These are phyloP conservation scores for Phytophthora tubulina DNA, from an alignment of 352 stramenopile genomes.

Conservation along the genomic window DNA sequence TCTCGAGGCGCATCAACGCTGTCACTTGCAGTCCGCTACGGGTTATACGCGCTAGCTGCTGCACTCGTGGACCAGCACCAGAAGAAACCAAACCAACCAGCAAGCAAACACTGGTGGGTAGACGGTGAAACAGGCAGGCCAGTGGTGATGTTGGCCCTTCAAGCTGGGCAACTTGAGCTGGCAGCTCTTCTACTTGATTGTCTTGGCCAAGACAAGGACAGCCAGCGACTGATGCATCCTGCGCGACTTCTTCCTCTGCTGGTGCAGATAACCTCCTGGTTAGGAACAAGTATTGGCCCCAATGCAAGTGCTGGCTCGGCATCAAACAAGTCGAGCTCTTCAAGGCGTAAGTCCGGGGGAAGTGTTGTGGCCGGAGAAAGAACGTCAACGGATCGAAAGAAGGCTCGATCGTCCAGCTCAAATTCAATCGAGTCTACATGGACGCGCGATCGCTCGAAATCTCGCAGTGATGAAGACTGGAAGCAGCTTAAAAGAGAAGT, in stretches of 20 bases:
- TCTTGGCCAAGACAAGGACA: slow-evolving; percentile 31
- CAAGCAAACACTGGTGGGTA: slow-evolving; percentile 47
- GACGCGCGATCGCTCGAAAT: slow-evolving; percentile 49
- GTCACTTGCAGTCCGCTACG: slow-evolving; percentile 63
- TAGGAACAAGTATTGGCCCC: slow-evolving; percentile 36
- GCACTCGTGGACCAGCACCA: slow-evolving; percentile 41
- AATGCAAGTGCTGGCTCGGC: not conserved
- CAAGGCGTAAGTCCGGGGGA: slow-evolving; percentile 15
- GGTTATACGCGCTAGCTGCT: slow-evolving; percentile 65
- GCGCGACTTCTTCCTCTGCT: slow-evolving; percentile 59
- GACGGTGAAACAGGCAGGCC: slow-evolving; percentile 60
- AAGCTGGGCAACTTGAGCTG: slow-evolving; percentile 71
- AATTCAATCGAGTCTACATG: slow-evolving; percentile 31
- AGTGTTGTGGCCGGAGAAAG: not conserved
- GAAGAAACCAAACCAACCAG: slow-evolving; percentile 25
- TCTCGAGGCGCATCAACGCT: slow-evolving; percentile 49
- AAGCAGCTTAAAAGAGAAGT: slow-evolving; percentile 28
- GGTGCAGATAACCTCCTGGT: slow-evolving; percentile 53
- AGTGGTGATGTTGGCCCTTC: slow-evolving; percentile 56
- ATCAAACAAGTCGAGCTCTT: slow-evolving; percentile 20
- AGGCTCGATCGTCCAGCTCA: slow-evolving; percentile 25
- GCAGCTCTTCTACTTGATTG: slow-evolving; percentile 63
- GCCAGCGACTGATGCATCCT: slow-evolving; percentile 31
- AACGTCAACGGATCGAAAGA: slow-evolving; percentile 13
- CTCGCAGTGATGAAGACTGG: slow-evolving; percentile 61